A percentile compares a stretch with the other conserved stretches of the same genome.
phyloP scores from a whole-genome alignment of 441 rosid genomes.

The Sinapis alba region DNA sequence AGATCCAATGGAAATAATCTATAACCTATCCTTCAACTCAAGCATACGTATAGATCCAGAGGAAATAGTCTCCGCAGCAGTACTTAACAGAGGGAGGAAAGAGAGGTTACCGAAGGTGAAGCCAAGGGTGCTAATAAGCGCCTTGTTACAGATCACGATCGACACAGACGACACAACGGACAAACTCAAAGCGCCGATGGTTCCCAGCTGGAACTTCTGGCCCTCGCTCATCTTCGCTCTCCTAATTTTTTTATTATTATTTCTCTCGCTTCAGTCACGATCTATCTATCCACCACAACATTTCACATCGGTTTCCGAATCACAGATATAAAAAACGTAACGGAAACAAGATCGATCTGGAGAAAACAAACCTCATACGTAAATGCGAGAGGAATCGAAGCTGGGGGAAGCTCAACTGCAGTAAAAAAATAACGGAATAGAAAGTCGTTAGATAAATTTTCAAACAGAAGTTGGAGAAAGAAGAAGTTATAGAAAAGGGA shows the following conservation, averaged over 20 bases:
- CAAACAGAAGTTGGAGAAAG: neutral
- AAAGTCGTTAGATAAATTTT: conserved; percentile 23
- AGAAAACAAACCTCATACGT: conserved; percentile 42
- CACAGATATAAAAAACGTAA: neutral
- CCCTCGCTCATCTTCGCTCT: conserved; percentile 76
- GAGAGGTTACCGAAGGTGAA: conserved; percentile 69
- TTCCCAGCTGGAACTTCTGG: conserved; percentile 91
- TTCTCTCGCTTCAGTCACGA: conserved; percentile 44
- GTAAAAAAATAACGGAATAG: conserved; percentile 22
- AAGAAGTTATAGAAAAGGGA: conserved; percentile 19
- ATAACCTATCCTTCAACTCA: neutral
- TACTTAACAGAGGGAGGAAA: neutral
- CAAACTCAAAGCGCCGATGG: conserved; percentile 86
- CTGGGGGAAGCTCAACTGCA: conserved; percentile 34
- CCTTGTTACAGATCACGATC: conserved; percentile 98
- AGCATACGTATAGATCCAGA: conserved; percentile 15
- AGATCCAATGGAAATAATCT: conserved; percentile 24
- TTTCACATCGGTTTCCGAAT: neutral
- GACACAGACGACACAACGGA: conserved; percentile 97
- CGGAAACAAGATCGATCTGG: conserved; percentile 32
- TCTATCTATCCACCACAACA: conserved; percentile 33
- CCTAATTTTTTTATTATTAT: neutral
- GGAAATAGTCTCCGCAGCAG: neutral
- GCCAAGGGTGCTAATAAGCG: conserved; percentile 91
- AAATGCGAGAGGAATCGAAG: conserved; percentile 38